Conservation (phyloP, 179 eudicot species). For the Spergularia azorica region DNA sequence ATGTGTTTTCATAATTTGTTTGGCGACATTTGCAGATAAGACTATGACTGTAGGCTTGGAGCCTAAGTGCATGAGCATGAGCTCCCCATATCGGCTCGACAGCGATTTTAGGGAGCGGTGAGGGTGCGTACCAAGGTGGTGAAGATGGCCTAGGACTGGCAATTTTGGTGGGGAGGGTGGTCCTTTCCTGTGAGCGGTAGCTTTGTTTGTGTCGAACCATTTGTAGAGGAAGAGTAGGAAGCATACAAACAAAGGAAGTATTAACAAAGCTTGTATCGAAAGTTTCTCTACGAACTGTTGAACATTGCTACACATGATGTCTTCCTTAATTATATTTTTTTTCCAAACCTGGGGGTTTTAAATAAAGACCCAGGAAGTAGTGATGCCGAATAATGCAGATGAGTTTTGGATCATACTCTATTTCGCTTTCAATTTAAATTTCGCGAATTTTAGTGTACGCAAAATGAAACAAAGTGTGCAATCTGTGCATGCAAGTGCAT, state of each 20-base stretch:
- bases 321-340: no score
- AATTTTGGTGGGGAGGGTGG: constrained; percentile 33
- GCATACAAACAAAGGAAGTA: constrained; percentile 1
- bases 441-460: no score
- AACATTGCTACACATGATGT: no score
- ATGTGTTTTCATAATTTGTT: constrained; percentile 33
- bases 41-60: constrained; percentile 20
- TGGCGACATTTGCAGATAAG: constrained; percentile 20
- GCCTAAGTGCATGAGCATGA: constrained; percentile 47
- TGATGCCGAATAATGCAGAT: no score
- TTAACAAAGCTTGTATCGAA: constrained; percentile 23
- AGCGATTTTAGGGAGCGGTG: constrained; percentile 32
- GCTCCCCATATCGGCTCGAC: constrained; percentile 36
- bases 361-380: no score
- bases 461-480: no score
- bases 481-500: no score
- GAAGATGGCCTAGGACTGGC: constrained; percentile 29
- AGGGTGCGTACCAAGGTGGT: constrained; percentile 18
- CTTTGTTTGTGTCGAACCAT: background rate
- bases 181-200: background rate
- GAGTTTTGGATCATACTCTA: no score
- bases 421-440: no score
- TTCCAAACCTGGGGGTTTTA: no score
- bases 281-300: constrained; percentile 32
- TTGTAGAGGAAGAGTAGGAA: constrained; percentile 16